Conservation (phyloP, 1,284 basidiomycete species). For the Ustilago trichophora region DNA sequence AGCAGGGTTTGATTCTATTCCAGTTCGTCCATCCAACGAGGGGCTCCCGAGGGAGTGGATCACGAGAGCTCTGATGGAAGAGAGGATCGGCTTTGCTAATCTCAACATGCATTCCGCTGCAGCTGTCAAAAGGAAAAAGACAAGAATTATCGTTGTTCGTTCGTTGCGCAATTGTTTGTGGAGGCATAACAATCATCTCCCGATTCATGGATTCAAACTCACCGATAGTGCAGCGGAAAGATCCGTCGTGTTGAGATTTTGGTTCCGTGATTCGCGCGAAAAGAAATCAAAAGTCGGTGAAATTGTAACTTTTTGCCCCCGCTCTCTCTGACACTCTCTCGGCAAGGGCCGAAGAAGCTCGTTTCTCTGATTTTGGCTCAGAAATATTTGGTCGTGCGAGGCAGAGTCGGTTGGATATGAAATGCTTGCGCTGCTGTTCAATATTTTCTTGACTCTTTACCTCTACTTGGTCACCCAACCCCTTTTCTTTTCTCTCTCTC, state of each 20-base stretch:
- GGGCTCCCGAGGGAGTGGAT: not conserved
- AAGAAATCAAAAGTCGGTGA: conserved; percentile 2
- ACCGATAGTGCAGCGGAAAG: conserved; percentile 7
- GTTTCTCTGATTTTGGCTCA: not conserved
- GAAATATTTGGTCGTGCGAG: not conserved
- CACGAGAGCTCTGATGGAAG: too few relatives aligned
- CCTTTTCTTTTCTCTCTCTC: not conserved
- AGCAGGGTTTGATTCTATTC: too few relatives aligned
- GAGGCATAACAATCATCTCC: conserved; percentile 17
- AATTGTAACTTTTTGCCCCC: conserved; percentile 20
- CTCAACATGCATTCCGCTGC: conserved; percentile 10
- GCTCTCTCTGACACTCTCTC: too few relatives aligned
- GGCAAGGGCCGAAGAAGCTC: not conserved
- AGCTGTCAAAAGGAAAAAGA: conserved; percentile 21
- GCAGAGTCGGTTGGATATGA: not conserved
- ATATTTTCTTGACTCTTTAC: conserved; percentile 11
- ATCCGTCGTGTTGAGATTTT: not conserved
- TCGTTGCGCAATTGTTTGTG: not conserved
- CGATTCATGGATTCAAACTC: not conserved
- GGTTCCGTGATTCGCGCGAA: conserved; percentile 7
- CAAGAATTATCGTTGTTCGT: too few relatives aligned
- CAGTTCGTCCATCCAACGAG: not conserved
- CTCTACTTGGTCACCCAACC: conserved; percentile 27
- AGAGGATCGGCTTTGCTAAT: conserved; percentile 36
- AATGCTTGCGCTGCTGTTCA: not conserved